Base-by-base conservation (phyloP, 768 basidiomycete genomes). In the Wakefieldia striispora region DNA sequence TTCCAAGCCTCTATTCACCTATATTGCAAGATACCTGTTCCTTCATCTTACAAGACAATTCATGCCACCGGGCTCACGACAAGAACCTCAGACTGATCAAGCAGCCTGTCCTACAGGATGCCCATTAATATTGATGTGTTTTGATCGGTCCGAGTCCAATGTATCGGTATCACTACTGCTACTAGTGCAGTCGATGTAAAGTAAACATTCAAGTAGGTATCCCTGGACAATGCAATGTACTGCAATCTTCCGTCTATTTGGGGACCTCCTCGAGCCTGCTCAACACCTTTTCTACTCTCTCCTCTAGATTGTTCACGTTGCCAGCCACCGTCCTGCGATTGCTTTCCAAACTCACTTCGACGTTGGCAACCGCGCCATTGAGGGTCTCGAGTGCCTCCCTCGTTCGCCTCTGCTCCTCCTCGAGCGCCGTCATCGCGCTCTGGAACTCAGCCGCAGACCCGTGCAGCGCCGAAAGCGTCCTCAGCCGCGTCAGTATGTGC, bases 401-500 rank as follows among this genome's bases (percentile, higher is more conserved):
- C 29, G 81, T 71, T 53, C 80, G 78, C 44, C 75, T 76, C 59
- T 94, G 88, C 53, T 90, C 87, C 47, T 82, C 81, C 65, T 90
- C 86, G 27, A 95, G 70, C 41, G 75, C 66, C 14, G 75, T 69
- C 4, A 97, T 72, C 3, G 83, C 81, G 19, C 72, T 75, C 44
- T 86, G 80, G 59, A 97, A 94, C 21, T 85, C 80, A 2, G 84
- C 78, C 0, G 95, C 91, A 41, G 88, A 83, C 0, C 84, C 77
- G 61, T 99, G 95, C 51, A 99, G 68, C 0, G 81, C 64, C 9
- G 90, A 84, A 4, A 99, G 75, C 10, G 93, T 94, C 34, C 91
- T 83, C 33, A 99, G 70, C 13, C 95, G 88, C 4, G 88, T 83
- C 21, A 99, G 79, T 20, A 99, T 86, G 57, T 97, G 92, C 2